phyloP scores from a whole-genome alignment of 495 filamentous ascomycete genomes.

The Glonium stellatum region DNA sequence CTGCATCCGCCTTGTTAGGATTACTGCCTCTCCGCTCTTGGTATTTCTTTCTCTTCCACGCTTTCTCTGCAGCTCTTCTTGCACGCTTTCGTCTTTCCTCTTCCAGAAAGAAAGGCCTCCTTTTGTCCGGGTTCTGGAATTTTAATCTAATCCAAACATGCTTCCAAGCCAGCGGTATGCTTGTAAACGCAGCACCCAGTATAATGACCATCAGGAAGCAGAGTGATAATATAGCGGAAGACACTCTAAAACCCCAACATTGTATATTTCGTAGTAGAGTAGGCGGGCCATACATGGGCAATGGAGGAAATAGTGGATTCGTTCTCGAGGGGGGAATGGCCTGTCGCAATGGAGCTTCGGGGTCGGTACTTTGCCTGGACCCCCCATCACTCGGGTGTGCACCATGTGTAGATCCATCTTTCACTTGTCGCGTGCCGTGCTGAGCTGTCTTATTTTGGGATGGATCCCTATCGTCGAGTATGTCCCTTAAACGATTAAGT shows the following conservation, averaged over 20 bases:
- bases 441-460: slow-evolving; percentile 14
- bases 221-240: slow-evolving; percentile 69
- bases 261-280: slow-evolving; percentile 57
- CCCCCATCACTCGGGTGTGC: slow-evolving; percentile 8
- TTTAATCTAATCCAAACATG: slow-evolving; percentile 44
- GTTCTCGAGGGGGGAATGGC: slow-evolving; percentile 54
- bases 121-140: slow-evolving; percentile 49
- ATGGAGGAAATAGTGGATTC: slow-evolving; percentile 79
- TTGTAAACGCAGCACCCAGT: slow-evolving; percentile 60
- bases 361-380: slow-evolving; percentile 17
- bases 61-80: slow-evolving; percentile 49
- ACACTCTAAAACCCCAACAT: slow-evolving; percentile 51
- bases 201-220: slow-evolving; percentile 70
- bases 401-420: slow-evolving; percentile 32
- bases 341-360: slow-evolving; percentile 35
- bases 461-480: slow-evolving; percentile 36
- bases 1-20: slow-evolving; percentile 19
- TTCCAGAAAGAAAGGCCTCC: slow-evolving; percentile 62
- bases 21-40: slow-evolving; percentile 21
- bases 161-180: slow-evolving; percentile 45
- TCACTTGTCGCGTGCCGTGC: slow-evolving; percentile 16
- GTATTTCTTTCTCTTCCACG: slow-evolving; percentile 51
- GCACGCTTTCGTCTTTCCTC: slow-evolving; percentile 53
- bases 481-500: slow-evolving; percentile 56
- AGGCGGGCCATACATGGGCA: slow-evolving; percentile 77